Evolutionary conservation across 2,329 filamentous ascomycete genomes (phyloP), one percentile per base, ranked within the genome.

Genomic region (Hysterium pulicare): DNA sequence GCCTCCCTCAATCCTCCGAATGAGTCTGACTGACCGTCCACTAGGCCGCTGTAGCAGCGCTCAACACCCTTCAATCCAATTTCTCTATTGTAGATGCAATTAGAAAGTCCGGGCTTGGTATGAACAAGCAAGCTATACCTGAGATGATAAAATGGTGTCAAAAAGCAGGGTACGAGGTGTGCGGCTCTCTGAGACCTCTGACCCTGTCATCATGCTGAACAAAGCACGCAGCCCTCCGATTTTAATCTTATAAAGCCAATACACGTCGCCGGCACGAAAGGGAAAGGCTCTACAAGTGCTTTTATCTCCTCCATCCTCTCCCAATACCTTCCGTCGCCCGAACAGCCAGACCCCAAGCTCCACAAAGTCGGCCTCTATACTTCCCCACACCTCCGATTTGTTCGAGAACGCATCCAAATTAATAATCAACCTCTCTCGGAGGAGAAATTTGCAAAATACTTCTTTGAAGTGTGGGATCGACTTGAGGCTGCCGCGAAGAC

Each of bases 191-290:
- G 3, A 22, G 45, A 15, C 21, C 30, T 32, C 38, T 55, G 42
- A 24, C 42, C 30, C 33, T 40, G 36, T 19, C 31, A 4, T 23
- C n/a, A n/a, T 28, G 21, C 28, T 23, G 11, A 46, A 50, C 54
- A 33, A n/a, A n/a, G 40, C 23, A 22, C 6, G 11, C 34, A 84
- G 80, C 79, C 82, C 15, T 74, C 77, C 11, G 79, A 83, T 45
- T 75, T 85, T 53, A 71, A 82, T 49, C 68, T 61, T 8, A 59
- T 85, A 48, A 83, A 78, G 45, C 71, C 76, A 51, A 81, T 97
- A 47, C 91, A 97, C 62, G 82, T 97, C 34, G 87, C 91, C 1
- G 91, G 91, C 10, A 96, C 90, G 4, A 97, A 96, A 66, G 91
- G 91, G 46, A 97, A 96, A 66, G 90, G 90, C 31, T 93, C 87